Evolutionary conservation across 169 alveolate species (phyloP).

Genomic region (Pseudocohnilembus persalinus): DNA sequence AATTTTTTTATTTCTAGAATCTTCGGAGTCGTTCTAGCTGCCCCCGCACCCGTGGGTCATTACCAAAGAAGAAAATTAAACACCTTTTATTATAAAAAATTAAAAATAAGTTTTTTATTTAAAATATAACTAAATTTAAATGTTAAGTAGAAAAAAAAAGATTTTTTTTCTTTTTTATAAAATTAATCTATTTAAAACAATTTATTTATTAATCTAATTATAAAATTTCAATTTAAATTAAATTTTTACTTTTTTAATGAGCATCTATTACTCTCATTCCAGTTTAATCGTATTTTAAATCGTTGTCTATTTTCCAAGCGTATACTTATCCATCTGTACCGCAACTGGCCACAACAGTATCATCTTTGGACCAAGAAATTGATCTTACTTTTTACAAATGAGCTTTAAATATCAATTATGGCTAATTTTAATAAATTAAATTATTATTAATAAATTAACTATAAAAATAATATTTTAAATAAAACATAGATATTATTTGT

Average conservation of each 20-base stretch:
- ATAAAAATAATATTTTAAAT: no score
- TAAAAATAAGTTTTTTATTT: no score
- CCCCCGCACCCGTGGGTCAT: neutral
- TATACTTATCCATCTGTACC: slow-evolving; percentile 90
- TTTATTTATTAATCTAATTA: no score
- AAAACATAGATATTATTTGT: neutral
- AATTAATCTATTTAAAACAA: no score
- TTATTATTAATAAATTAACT: no score
- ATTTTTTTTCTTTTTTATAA: no score
- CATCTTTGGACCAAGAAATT: slow-evolving; percentile 91
- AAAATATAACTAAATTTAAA: no score
- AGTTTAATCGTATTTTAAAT: slow-evolving; percentile 13
- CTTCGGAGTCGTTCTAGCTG: neutral
- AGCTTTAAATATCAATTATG: slow-evolving; percentile 70
- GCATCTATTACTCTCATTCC: slow-evolving; percentile 37
- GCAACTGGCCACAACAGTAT: slow-evolving; percentile 84
- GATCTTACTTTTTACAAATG: slow-evolving; percentile 85
- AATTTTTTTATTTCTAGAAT: no score
- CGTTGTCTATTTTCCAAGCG: slow-evolving; percentile 77
- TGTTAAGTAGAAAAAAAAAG: no score
- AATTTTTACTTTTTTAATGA: slow-evolving; percentile 15
- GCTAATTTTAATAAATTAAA: no score
- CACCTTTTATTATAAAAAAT: no score
- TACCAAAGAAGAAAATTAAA: neutral
- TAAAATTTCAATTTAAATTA: neutral